A percentile compares a stretch with the other conserved stretches of the same genome.
These are phyloP conservation scores for Miscanthus lutarioriparius DNA, from an alignment of 176 grass and related monocot species.

Conservation along the genomic window DNA sequence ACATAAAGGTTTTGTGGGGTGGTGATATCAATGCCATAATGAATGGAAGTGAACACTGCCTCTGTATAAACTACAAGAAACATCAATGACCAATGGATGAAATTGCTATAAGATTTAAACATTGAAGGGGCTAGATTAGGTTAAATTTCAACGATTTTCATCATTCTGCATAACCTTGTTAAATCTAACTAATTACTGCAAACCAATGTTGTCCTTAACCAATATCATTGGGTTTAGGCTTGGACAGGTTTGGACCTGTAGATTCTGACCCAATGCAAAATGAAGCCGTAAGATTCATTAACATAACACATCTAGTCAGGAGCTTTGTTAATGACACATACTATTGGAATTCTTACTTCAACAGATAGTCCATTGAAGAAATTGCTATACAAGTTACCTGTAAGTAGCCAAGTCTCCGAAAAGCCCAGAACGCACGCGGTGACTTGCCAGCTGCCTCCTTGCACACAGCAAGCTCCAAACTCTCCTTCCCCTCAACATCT, in stretches of 20 bases:
- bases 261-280: not conserved
- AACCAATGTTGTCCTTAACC: not conserved
- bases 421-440: conserved; percentile 83
- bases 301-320: not conserved
- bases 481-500: conserved; percentile 89
- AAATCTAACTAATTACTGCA: conserved; percentile 9
- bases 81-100: not conserved
- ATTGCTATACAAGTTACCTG: conserved; percentile 54
- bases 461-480: conserved; percentile 79
- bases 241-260: not conserved
- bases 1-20: not conserved
- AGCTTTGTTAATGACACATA: conserved; percentile 9
- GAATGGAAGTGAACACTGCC: not conserved
- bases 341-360: not conserved
- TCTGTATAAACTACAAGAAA: not conserved
- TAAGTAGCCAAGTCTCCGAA: conserved; percentile 82
- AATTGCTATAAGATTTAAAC: not conserved
- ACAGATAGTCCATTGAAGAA: conserved; percentile 23
- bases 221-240: not conserved
- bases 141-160: conserved; percentile 9
- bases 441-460: conserved; percentile 81
- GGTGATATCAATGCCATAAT: not conserved
- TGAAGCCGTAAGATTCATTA: not conserved
- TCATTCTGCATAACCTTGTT: not conserved
- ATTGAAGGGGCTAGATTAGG: not conserved